Evolutionary conservation across 2,329 filamentous ascomycete genomes (phyloP).

Genomic region (Rhynchosporium graminicola): DNA sequence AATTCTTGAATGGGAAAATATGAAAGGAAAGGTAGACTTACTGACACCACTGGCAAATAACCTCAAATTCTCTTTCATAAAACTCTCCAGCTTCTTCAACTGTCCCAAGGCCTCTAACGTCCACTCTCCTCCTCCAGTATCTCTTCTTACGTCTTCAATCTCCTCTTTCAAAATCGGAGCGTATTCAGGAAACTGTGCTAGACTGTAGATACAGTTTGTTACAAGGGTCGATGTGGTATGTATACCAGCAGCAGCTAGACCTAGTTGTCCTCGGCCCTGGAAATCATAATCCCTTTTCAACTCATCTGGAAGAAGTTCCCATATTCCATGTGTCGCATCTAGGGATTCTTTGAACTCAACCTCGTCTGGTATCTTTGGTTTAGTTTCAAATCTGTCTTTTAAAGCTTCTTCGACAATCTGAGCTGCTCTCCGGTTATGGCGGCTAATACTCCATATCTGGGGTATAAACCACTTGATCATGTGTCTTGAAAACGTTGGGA

Average conservation of each 20-base stretch:
- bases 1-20: no score
- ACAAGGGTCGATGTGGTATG: slow-evolving; percentile 36
- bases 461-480: slow-evolving; percentile 9
- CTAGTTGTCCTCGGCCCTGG: slow-evolving; percentile 10
- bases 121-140: slow-evolving; percentile 29
- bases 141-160: slow-evolving; percentile 36
- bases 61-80: slow-evolving; percentile 44
- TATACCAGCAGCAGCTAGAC: slow-evolving; percentile 6
- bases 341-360: neutral
- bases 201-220: slow-evolving; percentile 44
- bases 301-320: neutral
- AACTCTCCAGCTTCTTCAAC: slow-evolving; percentile 46
- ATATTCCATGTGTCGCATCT: slow-evolving; percentile 2
- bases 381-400: neutral
- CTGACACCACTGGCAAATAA: slow-evolving; percentile 4
- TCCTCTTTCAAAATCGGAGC: slow-evolving; percentile 44
- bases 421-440: neutral
- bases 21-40: neutral
- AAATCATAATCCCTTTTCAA: slow-evolving; percentile 14
- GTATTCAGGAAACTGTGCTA: slow-evolving; percentile 44
- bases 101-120: slow-evolving; percentile 34
- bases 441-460: neutral
- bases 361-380: no score
- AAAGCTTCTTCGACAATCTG: slow-evolving; percentile 9
- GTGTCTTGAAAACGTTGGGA: neutral